Conservation (phyloP, 345 rosid species). For the Citrus australasica region DNA sequence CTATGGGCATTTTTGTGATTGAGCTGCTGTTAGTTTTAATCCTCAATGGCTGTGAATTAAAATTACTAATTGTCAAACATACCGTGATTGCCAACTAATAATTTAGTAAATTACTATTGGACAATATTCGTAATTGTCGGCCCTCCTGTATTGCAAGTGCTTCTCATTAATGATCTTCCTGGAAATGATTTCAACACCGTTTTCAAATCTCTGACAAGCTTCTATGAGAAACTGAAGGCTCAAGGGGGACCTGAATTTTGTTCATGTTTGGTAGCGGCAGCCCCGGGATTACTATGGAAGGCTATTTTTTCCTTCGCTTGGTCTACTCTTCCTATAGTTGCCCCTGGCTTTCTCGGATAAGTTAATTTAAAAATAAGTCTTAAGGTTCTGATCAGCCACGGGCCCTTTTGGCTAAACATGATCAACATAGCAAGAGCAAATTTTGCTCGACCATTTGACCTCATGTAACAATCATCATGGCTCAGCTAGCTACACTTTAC, state of each 20-base stretch:
- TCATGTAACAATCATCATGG: too few relatives aligned
- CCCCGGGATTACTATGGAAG: slow-evolving; percentile 21
- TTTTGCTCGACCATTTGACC: too few relatives aligned
- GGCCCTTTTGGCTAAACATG: too few relatives aligned
- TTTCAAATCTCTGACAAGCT: slow-evolving; percentile 12
- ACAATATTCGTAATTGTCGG: neutral
- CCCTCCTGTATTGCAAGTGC: neutral
- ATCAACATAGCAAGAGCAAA: too few relatives aligned
- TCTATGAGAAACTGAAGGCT: slow-evolving; percentile 4
- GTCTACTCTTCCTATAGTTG: slow-evolving; percentile 19
- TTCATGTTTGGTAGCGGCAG: slow-evolving; percentile 12
- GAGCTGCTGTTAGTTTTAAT: too few relatives aligned
- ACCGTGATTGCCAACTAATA: too few relatives aligned
- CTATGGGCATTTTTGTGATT: too few relatives aligned
- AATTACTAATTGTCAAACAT: too few relatives aligned
- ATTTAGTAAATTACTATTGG: neutral
- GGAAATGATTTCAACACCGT: slow-evolving; percentile 21
- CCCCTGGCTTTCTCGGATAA: slow-evolving; percentile 13
- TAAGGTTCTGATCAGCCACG: too few relatives aligned
- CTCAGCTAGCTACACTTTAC: too few relatives aligned
- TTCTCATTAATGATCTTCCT: slow-evolving; percentile 18
- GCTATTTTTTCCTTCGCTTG: slow-evolving; percentile 23
- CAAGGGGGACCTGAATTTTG: neutral
- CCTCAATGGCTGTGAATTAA: too few relatives aligned
- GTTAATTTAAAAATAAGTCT: too few relatives aligned